These are phyloP conservation scores for Ceratobasidium sp. DNA, from an alignment of 1,284 basidiomycete genomes.

Conservation along the genomic window DNA sequence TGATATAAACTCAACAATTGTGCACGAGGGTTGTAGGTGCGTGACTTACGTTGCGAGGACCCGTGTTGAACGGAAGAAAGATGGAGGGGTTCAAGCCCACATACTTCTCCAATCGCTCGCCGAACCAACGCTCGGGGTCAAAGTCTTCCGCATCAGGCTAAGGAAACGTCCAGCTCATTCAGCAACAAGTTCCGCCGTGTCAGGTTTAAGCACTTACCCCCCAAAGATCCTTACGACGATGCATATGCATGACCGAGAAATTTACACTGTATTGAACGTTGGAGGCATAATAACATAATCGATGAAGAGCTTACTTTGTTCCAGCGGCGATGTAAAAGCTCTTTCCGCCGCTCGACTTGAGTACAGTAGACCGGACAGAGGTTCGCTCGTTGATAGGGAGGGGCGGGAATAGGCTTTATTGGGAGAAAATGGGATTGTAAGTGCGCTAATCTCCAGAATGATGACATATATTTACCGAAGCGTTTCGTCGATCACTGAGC, in stretches of 20 bases:
- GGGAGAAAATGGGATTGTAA: too few species aligned
- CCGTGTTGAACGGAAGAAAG: constrained; percentile 72
- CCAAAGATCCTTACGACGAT: constrained; percentile 73
- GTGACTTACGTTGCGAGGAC: constrained; percentile 61
- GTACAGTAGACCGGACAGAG: constrained; percentile 22
- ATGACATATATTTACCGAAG: constrained; percentile 27
- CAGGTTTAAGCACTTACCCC: constrained; percentile 54
- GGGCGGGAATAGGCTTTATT: constrained; percentile 67
- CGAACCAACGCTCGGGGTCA: constrained; percentile 72
- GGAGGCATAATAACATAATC: too few species aligned
- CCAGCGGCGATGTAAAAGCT: constrained; percentile 68
- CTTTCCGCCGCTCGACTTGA: constrained; percentile 58
- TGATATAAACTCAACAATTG: neutral
- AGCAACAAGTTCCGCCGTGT: neutral
- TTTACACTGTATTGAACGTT: constrained; percentile 56
- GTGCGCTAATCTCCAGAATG: too few species aligned
- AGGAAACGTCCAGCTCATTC: constrained; percentile 61
- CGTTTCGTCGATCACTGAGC: constrained; percentile 22
- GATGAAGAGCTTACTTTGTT: constrained; percentile 60
- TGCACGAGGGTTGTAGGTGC: constrained; percentile 55
- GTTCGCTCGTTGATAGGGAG: constrained; percentile 56
- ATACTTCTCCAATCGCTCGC: constrained; percentile 66
- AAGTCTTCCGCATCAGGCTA: constrained; percentile 61
- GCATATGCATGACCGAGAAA: constrained; percentile 73
- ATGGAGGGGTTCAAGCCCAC: constrained; percentile 71